Percentiles rank a stretch among this genome's conserved stretches.
Conservation (phyloP, 1,284 basidiomycete genomes). For the Phellopilus nigrolimitatus region DNA sequence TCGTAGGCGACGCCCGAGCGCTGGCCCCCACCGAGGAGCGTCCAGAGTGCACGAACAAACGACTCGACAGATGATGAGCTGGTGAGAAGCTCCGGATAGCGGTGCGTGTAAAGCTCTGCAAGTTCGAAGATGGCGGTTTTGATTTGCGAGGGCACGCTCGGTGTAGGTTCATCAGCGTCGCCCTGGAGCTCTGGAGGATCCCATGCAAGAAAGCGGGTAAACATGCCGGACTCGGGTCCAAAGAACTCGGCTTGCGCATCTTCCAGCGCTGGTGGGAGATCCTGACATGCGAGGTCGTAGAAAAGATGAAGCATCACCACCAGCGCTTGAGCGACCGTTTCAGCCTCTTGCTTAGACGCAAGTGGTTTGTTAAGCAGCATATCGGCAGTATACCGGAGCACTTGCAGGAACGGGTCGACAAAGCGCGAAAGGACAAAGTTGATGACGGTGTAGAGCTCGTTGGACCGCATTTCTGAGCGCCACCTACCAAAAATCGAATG, state of each 20-base stretch:
- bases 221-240: conserved; percentile 60
- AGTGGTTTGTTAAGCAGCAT: conserved; percentile 43
- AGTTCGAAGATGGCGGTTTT: conserved; percentile 92
- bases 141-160: conserved; percentile 81
- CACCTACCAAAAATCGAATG: conserved; percentile 95
- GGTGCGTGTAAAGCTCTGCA: conserved; percentile 13
- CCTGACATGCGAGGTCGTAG: conserved; percentile 93
- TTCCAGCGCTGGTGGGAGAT: conserved; percentile 92
- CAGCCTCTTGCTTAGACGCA: conserved; percentile 29
- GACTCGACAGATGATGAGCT: conserved; percentile 54
- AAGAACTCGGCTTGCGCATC: conserved; percentile 85
- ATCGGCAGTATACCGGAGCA: conserved; percentile 67
- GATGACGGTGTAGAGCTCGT: conserved; percentile 87
- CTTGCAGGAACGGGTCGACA: conserved; percentile 76
- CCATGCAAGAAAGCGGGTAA: conserved; percentile 79
- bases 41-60: conserved; percentile 92
- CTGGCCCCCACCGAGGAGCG: conserved; percentile 74
- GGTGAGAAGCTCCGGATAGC: conserved; percentile 48
- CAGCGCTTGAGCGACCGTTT: conserved; percentile 66
- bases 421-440: conserved; percentile 88
- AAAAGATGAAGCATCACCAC: conserved; percentile 83
- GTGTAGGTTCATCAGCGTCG: conserved; percentile 81
- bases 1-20: conserved; percentile 74
- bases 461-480: conserved; percentile 87
- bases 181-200: conserved; percentile 63